A percentile compares a stretch with the other conserved stretches of the same genome.
phyloP scores from a whole-genome alignment of 2,329 filamentous ascomycete genomes.

The Thelonectria rubi region DNA sequence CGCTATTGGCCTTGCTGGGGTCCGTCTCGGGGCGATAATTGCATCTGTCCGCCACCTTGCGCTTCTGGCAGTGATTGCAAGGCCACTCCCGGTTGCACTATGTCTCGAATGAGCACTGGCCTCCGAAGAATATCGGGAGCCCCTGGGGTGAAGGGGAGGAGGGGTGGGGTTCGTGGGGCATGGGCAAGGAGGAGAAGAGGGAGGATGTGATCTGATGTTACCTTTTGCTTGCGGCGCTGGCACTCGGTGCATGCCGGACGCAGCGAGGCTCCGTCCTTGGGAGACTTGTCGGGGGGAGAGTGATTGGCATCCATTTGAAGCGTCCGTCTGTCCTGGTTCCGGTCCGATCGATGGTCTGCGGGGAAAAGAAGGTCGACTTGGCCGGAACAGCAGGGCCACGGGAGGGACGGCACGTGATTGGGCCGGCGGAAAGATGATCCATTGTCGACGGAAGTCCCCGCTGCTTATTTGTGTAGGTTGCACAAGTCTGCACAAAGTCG shows the following conservation, averaged over 20 bases:
- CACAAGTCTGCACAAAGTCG: too few relatives aligned
- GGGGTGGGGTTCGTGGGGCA: conserved; percentile 2
- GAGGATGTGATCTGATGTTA: conserved; percentile 12
- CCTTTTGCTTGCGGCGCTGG: conserved; percentile 52
- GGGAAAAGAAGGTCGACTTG: neutral
- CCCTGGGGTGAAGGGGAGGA: neutral
- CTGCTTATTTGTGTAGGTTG: too few relatives aligned
- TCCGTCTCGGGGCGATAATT: conserved; percentile 43
- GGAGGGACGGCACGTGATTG: neutral
- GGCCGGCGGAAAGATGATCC: neutral
- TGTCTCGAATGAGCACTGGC: neutral
- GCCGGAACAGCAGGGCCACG: neutral
- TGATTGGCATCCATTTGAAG: neutral
- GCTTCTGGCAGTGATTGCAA: conserved; percentile 51
- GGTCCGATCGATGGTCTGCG: neutral
- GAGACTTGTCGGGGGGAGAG: neutral
- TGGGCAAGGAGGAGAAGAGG: neutral
- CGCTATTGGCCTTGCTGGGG: conserved; percentile 28
- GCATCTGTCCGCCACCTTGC: conserved; percentile 50
- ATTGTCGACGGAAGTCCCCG: neutral
- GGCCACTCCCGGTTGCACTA: conserved; percentile 54
- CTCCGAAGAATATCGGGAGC: neutral
- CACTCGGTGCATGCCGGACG: conserved; percentile 56
- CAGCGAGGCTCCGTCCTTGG: neutral
- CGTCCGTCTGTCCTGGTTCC: neutral